Base-by-base conservation (phyloP, 495 filamentous ascomycete genomes). In the Penicillium cinerascens region DNA sequence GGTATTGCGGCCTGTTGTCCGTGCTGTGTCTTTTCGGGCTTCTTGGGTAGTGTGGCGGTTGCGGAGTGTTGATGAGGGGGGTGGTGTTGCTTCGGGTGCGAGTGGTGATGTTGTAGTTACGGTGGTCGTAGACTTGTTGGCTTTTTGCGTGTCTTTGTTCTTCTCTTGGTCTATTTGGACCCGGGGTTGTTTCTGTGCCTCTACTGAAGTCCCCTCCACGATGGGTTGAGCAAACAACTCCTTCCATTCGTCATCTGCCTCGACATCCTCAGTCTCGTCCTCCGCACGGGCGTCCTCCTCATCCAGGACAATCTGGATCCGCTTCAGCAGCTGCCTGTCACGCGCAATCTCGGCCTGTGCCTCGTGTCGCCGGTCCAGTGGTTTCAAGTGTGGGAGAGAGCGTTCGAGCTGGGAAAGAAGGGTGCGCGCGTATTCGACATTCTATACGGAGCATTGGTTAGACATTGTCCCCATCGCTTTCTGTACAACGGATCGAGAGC, bases 401-500 rank as follows among this genome's bases (percentile, higher is more conserved):
- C 89, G 88, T 64, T 96, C 91, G 20, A 95, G 80, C 47, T 78
- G 81, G 26, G 86, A 77, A 39, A 96, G 87, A 42, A 90, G 81
- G 1, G 81, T 79, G 44, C 85, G 84, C 8, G 91, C 91, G 64
- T 90, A 85, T 64, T 88, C 86, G 56, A 96, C 71, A 61, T 93
- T 96, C 84, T 91, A 47, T 17, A 49, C 33, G 2, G 17, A 25
- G 13, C 0, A 37, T 49, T 40, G 18, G 54, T 58, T 11, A 49
- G 42, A 7, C 21, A 20, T 29, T 9, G 21, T 13, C 8, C 11
- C 29, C 29, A 33, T 33, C 29, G 13, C 29, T 15, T 6, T 11
- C 11, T 1, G 3, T 4, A 10, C 2, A 11, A 15, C 10, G 13
- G 29, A 13, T 15, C 9, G 4, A 13, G 29, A 33, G 29, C 29